Conservation (phyloP, 129 eudicot genomes). For the Gnaphalium uliginosum region DNA sequence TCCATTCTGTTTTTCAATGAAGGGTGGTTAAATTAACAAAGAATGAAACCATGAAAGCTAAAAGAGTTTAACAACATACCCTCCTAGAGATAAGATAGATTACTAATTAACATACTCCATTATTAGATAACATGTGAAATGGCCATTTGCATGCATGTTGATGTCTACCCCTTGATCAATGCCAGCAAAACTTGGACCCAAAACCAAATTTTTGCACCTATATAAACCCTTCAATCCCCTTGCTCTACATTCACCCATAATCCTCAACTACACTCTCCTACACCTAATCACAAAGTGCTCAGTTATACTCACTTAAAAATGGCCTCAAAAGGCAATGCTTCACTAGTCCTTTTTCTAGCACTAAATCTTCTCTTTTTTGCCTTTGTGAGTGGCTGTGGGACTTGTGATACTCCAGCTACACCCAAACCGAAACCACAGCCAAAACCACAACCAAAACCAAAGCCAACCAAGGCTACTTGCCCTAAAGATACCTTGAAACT, state of each 20-base stretch:
- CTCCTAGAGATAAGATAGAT: neutral
- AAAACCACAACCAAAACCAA: slow-evolving; percentile 18
- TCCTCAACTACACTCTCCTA: neutral
- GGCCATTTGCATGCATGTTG: slow-evolving; percentile 25
- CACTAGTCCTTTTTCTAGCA: slow-evolving; percentile 40
- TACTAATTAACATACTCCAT: neutral
- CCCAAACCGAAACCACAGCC: slow-evolving; percentile 16
- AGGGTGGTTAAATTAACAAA: neutral
- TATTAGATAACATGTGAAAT: slow-evolving; percentile 5
- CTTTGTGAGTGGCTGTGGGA: slow-evolving; percentile 33
- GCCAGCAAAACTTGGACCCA: slow-evolving; percentile 5
- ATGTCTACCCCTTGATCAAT: slow-evolving; percentile 8
- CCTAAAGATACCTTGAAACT: slow-evolving; percentile 39
- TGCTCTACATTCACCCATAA: slow-evolving; percentile 10
- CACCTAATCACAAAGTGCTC: neutral
- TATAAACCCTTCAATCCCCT: slow-evolving; percentile 22
- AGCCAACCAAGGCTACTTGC: slow-evolving; percentile 25
- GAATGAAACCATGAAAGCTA: neutral
- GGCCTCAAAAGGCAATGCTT: slow-evolving; percentile 36
- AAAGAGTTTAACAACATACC: neutral
- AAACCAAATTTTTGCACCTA: slow-evolving; percentile 3
- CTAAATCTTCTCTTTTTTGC: slow-evolving; percentile 53
- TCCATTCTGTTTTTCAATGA: neutral
- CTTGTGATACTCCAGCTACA: slow-evolving; percentile 6
- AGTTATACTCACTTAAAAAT: slow-evolving; percentile 11